phyloP scores from a whole-genome alignment of 257 asterid genomes.

The Lavandula angustifolia region DNA sequence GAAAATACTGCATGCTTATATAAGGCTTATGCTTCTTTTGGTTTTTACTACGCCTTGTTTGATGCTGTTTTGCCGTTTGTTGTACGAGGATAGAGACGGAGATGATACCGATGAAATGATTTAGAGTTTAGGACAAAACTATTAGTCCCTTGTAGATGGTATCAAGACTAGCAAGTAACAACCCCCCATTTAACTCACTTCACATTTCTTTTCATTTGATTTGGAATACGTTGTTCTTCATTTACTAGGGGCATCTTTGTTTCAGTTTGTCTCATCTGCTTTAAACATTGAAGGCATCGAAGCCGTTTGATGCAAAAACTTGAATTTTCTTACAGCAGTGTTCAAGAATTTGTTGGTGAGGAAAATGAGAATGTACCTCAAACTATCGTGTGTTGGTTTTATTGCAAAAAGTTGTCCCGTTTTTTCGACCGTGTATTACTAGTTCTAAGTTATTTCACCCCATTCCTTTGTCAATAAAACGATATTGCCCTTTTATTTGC shows the following conservation, averaged over 20 bases:
- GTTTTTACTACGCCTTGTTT: conserved; percentile 22
- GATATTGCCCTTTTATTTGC: too few species aligned
- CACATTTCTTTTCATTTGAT: not conserved
- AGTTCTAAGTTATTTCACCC: too few species aligned
- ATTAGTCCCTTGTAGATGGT: conserved; percentile 26
- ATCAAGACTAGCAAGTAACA: not conserved
- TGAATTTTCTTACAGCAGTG: too few species aligned
- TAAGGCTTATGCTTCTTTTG: conserved; percentile 32
- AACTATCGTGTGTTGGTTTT: too few species aligned
- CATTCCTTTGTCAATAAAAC: too few species aligned
- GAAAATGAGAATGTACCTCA: too few species aligned
- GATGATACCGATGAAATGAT: conserved; percentile 34
- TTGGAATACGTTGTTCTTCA: conserved; percentile 7
- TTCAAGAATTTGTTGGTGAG: too few species aligned
- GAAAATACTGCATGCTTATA: conserved; percentile 28
- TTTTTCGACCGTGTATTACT: too few species aligned
- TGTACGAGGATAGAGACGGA: conserved; percentile 23
- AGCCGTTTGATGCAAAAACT: conserved; percentile 21
- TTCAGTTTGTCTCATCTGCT: conserved; percentile 27
- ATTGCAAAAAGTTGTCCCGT: too few species aligned
- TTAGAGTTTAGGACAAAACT: conserved; percentile 22
- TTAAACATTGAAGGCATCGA: conserved; percentile 27
- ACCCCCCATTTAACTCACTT: conserved; percentile 4
- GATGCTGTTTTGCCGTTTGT: conserved; percentile 9
- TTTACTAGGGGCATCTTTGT: conserved; percentile 32